Conservation (phyloP, 495 filamentous ascomycete species). For the Hyaloscypha hepaticicola region DNA sequence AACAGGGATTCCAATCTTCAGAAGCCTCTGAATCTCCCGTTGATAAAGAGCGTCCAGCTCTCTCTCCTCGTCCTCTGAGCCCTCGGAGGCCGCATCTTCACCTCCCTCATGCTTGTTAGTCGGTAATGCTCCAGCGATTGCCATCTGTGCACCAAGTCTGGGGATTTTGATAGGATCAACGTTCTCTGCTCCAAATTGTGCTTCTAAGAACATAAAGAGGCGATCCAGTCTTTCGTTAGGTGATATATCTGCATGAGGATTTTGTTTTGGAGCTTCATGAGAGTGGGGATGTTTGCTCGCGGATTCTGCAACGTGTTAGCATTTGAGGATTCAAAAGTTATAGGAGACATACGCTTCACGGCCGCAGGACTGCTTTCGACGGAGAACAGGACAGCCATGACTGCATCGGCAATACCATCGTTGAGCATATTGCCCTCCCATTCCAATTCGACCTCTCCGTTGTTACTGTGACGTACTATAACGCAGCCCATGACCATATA, state of each 20-base stretch:
- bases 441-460: slow-evolving; percentile 82
- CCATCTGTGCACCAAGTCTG: slow-evolving; percentile 42
- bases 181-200: slow-evolving; percentile 84
- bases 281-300: slow-evolving; percentile 57
- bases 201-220: slow-evolving; percentile 93
- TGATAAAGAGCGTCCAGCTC: slow-evolving; percentile 52
- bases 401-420: slow-evolving; percentile 93
- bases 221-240: slow-evolving; percentile 74
- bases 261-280: slow-evolving; percentile 51
- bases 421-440: slow-evolving; percentile 99
- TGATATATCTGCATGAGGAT: slow-evolving; percentile 69
- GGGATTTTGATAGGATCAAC: slow-evolving; percentile 70
- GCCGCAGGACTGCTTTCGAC: slow-evolving; percentile 93
- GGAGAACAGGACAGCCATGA: slow-evolving; percentile 84
- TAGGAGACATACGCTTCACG: slow-evolving; percentile 70
- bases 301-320: slow-evolving; percentile 39
- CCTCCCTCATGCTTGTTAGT: slow-evolving; percentile 26
- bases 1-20: slow-evolving; percentile 78
- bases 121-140: slow-evolving; percentile 24
- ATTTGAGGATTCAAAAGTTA: not conserved
- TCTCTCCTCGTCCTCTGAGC: slow-evolving; percentile 27
- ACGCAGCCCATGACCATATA: slow-evolving; percentile 93
- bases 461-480: slow-evolving; percentile 63
- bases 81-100: slow-evolving; percentile 35
- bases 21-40: slow-evolving; percentile 65